Evolutionary conservation across 108 stramenopile species (phyloP), one percentile per base, ranked within the genome.

Genomic region (Cyclotella kingstonii): DNA sequence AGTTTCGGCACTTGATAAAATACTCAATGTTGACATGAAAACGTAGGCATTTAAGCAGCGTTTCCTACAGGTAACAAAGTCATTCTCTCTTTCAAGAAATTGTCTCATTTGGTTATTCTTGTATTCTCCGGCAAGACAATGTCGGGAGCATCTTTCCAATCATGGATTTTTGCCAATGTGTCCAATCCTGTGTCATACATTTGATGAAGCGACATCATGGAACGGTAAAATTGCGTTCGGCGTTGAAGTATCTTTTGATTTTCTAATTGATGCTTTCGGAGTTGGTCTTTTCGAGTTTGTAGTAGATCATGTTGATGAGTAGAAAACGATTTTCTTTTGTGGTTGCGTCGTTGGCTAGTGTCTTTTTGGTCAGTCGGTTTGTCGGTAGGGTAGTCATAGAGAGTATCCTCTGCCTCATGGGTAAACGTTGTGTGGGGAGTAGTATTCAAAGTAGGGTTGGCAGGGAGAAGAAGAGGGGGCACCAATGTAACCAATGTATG

Each of bases 181-280:
- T 70, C 68, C 46, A 75, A 42, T 30, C 68, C 73, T 10, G 65
- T 63, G 31, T 70, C 68, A 48, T 69, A 70, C 41, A 68, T 25
- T 58, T 69, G 54, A 35, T 69, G 68, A 14, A 75, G 49, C 11
- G 50, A 17, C 14, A 70, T 63, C 35, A 70, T 21, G 11, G 61
- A 70, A 25, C 49, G 17, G 7, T 56, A 56, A 12, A 75, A 41
- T 22, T 68, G 40, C 30, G 55, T 46, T 23, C 68, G 60, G 46
- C 62, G 45, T 55, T 55, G 25, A 10, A 31, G 5, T 5, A 70
- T 28, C 0, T 23, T 44, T 33, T 70, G 45, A 49, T 75, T 75
- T 63, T 56, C 28, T 9, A 31, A 33, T 58, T 65, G 49, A 57
- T 38, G 27, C 22, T 60, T 50, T 51, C 31, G 22, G 25, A 65